A percentile compares a stretch with the other conserved stretches of the same genome.
phyloP scores from a whole-genome alignment of 176 grass and related monocot species.

The Triticum urartu region DNA sequence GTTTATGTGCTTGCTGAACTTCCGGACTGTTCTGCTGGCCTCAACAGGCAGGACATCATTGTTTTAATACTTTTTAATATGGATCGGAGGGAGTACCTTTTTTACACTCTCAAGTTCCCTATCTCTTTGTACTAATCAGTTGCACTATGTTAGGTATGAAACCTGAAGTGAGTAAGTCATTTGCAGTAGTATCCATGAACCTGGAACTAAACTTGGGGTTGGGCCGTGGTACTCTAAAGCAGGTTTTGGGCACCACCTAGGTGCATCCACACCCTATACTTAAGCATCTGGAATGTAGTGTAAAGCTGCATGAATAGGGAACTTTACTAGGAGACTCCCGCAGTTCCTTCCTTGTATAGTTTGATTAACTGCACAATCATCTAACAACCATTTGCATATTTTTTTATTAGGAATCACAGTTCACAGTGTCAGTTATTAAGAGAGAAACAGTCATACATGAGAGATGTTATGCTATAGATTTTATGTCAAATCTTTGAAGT shows the following conservation, averaged over 20 bases:
- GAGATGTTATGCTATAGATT: too few species aligned
- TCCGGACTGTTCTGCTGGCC: constrained; percentile 41
- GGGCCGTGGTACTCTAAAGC: not conserved
- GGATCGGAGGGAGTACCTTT: not conserved
- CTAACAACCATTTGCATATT: not conserved
- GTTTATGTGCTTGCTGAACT: constrained; percentile 45
- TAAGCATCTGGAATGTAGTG: not conserved
- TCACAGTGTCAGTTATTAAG: not conserved
- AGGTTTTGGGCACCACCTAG: not conserved
- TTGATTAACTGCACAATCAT: not conserved
- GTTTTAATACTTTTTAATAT: not conserved
- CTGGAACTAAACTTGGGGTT: not conserved
- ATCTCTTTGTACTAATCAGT: not conserved
- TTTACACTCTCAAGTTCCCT: not conserved
- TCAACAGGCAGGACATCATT: constrained; percentile 39
- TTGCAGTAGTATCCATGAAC: not conserved
- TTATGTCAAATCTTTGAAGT: not conserved
- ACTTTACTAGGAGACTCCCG: not conserved
- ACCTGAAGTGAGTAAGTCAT: not conserved
- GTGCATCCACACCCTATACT: not conserved
- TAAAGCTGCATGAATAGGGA: not conserved
- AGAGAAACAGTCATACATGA: not conserved
- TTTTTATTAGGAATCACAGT: not conserved
- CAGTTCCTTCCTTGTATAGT: too few species aligned
- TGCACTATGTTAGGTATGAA: not conserved